A percentile compares a stretch with the other conserved stretches of the same genome.
These are phyloP conservation scores for Carex kokanica DNA, from an alignment of 176 grass and related monocot species.

Conservation along the genomic window DNA sequence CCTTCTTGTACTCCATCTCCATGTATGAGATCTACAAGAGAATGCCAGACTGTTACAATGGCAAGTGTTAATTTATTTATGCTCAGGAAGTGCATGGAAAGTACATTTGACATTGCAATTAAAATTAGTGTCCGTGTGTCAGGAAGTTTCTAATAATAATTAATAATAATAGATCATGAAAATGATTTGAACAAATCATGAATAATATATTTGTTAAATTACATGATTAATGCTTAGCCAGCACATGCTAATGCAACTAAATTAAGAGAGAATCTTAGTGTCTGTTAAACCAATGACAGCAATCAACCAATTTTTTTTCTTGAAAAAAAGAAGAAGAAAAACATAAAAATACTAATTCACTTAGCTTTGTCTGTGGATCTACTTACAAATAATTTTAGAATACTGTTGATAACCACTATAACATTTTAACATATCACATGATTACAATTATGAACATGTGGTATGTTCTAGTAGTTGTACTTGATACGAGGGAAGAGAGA, in stretches of 20 bases:
- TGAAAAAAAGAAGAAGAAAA: neutral
- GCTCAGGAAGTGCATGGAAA: too few relatives aligned
- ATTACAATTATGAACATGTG: constrained; percentile 21
- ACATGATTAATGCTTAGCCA: neutral
- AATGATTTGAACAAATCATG: neutral
- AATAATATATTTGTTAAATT: neutral
- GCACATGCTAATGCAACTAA: constrained; percentile 25
- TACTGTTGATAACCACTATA: constrained; percentile 19
- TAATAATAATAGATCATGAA: neutral
- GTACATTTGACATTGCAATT: too few relatives aligned
- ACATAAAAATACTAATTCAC: neutral
- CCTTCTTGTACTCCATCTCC: too few relatives aligned
- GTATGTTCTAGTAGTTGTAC: constrained; percentile 8
- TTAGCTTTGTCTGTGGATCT: constrained; percentile 32
- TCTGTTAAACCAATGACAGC: neutral
- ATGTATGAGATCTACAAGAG: too few relatives aligned
- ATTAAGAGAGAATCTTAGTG: constrained; percentile 18
- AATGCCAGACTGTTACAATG: too few relatives aligned
- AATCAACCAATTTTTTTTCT: neutral
- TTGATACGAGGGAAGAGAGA: constrained; percentile 6
- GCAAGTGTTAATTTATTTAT: too few relatives aligned
- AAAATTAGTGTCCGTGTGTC: neutral
- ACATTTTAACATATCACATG: constrained; percentile 22
- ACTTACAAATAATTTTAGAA: constrained; percentile 18
- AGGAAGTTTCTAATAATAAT: constrained; percentile 22